A percentile compares a stretch with the other conserved stretches of the same genome.
These are phyloP conservation scores for Pelargonium australe DNA, from an alignment of 441 rosid genomes.

Conservation along the genomic window DNA sequence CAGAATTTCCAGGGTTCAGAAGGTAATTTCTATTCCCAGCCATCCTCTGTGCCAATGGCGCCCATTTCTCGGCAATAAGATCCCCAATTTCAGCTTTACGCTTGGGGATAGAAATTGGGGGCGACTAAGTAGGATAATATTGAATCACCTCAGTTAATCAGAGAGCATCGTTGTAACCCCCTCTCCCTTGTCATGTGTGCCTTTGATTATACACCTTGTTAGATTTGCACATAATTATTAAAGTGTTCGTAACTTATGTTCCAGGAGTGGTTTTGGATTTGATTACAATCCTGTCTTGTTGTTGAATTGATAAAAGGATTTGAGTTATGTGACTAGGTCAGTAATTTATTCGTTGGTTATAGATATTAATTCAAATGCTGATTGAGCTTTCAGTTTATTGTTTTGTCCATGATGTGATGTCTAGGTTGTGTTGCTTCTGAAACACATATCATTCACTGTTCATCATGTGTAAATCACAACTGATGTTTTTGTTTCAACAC, in stretches of 20 bases:
- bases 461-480: no score
- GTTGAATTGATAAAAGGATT: no score
- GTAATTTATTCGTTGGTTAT: background rate
- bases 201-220: background rate
- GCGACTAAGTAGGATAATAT: background rate
- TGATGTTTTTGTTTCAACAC: no score
- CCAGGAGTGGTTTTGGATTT: background rate
- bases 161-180: background rate
- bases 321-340: background rate
- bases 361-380: background rate
- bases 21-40: slow-evolving; percentile 2
- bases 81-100: no score
- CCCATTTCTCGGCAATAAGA: no score
- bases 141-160: background rate
- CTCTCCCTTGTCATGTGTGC: background rate
- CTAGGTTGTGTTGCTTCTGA: no score
- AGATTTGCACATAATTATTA: slow-evolving; percentile 5
- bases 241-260: slow-evolving; percentile 2
- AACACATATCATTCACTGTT: no score
- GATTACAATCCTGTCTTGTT: background rate
- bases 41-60: background rate
- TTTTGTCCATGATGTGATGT: background rate
- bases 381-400: background rate
- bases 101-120: no score
- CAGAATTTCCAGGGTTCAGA: background rate